Percentiles rank a stretch among this genome's conserved stretches.
phyloP scores from a whole-genome alignment of 2,329 filamentous ascomycete species.

The Talaromyces albobiverticillius region DNA sequence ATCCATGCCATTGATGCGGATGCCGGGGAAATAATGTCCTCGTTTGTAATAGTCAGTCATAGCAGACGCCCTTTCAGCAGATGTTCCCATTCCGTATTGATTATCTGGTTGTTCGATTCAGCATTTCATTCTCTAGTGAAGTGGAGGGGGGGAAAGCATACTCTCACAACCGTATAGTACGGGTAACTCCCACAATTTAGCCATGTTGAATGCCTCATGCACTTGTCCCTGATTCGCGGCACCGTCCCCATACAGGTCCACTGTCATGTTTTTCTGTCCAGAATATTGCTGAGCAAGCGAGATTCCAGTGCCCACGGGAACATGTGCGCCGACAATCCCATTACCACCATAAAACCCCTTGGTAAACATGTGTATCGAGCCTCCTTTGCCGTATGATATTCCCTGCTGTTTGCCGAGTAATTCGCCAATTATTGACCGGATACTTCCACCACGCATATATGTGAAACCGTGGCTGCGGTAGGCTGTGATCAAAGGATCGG shows the following conservation, averaged over 20 bases:
- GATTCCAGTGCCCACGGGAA: constrained; percentile 87
- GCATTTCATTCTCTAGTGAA: not conserved
- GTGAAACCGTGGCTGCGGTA: constrained; percentile 97
- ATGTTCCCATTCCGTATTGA: constrained; percentile 98
- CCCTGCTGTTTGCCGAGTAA: constrained; percentile 85
- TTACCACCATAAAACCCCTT: constrained; percentile 95
- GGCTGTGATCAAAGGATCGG: constrained; percentile 88
- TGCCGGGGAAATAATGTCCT: constrained; percentile 93
- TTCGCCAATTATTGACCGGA: constrained; percentile 88
- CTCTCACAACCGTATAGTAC: constrained; percentile 93
- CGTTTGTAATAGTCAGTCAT: constrained; percentile 98
- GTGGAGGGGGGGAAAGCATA: constrained; percentile 41
- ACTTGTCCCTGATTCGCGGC: constrained; percentile 96
- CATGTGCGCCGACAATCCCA: constrained; percentile 93
- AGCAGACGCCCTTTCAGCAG: constrained; percentile 81
- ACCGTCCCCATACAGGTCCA: constrained; percentile 90
- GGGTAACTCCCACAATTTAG: constrained; percentile 91
- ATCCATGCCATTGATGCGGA: constrained; percentile 98
- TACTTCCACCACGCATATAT: constrained; percentile 80
- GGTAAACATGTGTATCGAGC: constrained; percentile 98
- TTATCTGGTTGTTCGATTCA: constrained; percentile 62
- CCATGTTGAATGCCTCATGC: constrained; percentile 99
- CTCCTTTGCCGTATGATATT: constrained; percentile 93
- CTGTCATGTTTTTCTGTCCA: constrained; percentile 72
- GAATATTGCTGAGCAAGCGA: constrained; percentile 92